Evolutionary conservation across 2,329 filamentous ascomycete species (phyloP).

Genomic region (Fusarium longipes): DNA sequence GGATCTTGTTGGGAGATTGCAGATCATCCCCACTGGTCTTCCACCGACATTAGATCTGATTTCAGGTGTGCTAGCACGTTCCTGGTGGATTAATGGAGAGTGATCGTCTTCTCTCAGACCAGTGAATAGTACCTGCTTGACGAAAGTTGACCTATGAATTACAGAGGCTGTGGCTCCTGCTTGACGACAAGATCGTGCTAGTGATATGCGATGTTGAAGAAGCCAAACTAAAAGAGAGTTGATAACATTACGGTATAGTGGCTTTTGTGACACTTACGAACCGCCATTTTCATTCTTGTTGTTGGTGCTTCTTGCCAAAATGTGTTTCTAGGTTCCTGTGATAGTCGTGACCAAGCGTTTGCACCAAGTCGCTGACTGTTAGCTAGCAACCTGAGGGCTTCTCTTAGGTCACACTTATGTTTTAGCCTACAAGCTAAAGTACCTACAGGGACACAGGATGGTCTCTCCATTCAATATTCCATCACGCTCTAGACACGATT

Average conservation of each 20-base stretch:
- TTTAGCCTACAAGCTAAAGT: not conserved
- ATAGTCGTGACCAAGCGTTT: not conserved
- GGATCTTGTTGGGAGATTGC: fast-evolving
- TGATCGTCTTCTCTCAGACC: no score
- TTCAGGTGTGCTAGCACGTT: not conserved
- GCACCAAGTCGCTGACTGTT: no score
- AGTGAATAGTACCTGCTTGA: not conserved
- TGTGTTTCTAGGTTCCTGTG: not conserved
- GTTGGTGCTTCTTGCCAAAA: not conserved
- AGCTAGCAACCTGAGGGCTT: not conserved
- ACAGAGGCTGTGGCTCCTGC: not conserved
- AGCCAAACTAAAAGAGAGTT: not conserved
- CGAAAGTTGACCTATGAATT: not conserved
- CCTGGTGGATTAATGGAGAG: not conserved
- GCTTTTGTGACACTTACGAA: not conserved
- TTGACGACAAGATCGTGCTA: not conserved
- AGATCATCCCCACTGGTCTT: not conserved
- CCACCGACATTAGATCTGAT: not conserved
- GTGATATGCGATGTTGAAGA: not conserved
- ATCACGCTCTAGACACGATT: not conserved
- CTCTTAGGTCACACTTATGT: not conserved
- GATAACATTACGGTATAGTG: not conserved
- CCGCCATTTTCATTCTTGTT: not conserved
- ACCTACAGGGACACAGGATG: not conserved
- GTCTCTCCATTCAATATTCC: constrained; percentile 5